Evolutionary conservation across 1,284 basidiomycete genomes (phyloP).

Genomic region (Gymnopus androsaceus): DNA sequence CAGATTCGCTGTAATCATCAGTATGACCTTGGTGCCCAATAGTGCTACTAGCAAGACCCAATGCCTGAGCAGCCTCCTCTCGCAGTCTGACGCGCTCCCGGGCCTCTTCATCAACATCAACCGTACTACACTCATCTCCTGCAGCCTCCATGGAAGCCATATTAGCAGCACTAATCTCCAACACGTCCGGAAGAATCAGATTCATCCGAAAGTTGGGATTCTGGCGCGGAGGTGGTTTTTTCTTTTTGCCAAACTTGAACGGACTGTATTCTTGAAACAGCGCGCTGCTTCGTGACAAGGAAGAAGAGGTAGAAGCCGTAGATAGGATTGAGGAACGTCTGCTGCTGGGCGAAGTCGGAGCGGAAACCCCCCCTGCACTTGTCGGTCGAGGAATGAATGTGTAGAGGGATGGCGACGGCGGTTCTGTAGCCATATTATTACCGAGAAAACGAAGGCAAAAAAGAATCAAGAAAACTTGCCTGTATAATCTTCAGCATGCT

Average conservation of each 20-base stretch:
- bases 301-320: conserved; percentile 7
- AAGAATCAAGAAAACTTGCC: not conserved
- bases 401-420: conserved; percentile 8
- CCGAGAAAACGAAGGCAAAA: not conserved
- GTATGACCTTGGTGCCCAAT: conserved; percentile 21
- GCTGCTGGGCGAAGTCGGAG: conserved; percentile 6
- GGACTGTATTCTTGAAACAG: conserved; percentile 7
- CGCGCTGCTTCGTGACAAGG: conserved; percentile 7
- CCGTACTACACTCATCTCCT: not conserved
- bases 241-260: conserved; percentile 47
- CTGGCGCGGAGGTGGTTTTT: conserved; percentile 34
- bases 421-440: not conserved
- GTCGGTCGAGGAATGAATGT: conserved; percentile 5
- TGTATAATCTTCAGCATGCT: conserved; percentile 1
- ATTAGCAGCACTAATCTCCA: conserved; percentile 64
- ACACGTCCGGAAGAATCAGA: conserved; percentile 63
- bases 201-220: conserved; percentile 29
- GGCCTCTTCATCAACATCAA: conserved; percentile 58
- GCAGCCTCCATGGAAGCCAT: conserved; percentile 7
- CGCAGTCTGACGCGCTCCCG: conserved; percentile 72
- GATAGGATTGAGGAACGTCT: conserved; percentile 4
- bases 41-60: conserved; percentile 54
- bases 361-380: not conserved
- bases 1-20: conserved; percentile 20
- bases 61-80: conserved; percentile 72